Base-by-base conservation (phyloP, 805 yeast species). In the Sugiyamaella mastotermitis region DNA sequence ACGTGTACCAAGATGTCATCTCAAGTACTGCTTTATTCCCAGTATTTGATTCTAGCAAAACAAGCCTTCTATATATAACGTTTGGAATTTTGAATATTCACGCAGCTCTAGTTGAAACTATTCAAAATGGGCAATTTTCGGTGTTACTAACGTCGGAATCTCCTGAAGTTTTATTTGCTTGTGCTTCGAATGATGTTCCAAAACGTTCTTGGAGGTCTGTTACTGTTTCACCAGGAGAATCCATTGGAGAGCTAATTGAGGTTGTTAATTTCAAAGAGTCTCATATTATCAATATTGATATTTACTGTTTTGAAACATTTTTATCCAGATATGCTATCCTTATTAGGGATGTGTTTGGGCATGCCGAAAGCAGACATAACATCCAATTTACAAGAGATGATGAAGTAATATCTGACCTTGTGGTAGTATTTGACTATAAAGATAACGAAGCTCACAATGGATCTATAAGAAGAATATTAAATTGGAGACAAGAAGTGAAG, bases 211-310 rank as follows among this genome's bases (percentile, higher is more conserved):
- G 94, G 94, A 76, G 74, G 38, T 83, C 86, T 50, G 71, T 83
- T 7, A 77, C 90, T 2, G 84, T 82, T 9, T 67, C 70, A 47
- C 76, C 85, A 1, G 79, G 74, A 28, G 95, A 86, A 60, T 65
- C 68, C 10, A 65, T 85, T 40, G 83, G 88, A 24, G 95, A 85
- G 56, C 66, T 73, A 24, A 71, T 86, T 32, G 76, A 76, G 51
- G 65, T 84, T 11, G 67, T 72, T 44, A 83, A 83, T 28, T 60
- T 83, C 16, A 69, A 71, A 14, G 59, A 64, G 63, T 64, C 48
- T 38, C 92, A 81, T 50, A 62, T 65, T 34, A 56, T 83, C 36
- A 58, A 68, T 17, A 63, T 83, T 40, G 65, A 69, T 15, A 68
- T 82, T 17, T 85, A 27, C 18, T 7, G 10, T 5, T 14, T 9